Evolutionary conservation across 1,284 basidiomycete genomes (phyloP).

Genomic region (Cerioporus squamosus): DNA sequence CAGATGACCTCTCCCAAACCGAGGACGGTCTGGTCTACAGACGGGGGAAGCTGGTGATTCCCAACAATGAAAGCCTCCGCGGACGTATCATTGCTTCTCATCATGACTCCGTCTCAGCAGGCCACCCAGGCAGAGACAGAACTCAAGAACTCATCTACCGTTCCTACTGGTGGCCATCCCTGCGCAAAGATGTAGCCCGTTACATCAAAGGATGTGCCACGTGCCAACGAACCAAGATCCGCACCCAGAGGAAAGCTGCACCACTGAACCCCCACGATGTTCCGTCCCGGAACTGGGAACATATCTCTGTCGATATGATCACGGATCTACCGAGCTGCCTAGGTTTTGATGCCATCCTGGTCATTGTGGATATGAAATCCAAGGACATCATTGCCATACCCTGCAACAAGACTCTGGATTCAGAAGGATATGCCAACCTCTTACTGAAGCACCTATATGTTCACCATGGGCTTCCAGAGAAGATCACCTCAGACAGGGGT

Average conservation of each 20-base stretch:
- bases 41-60: constrained; percentile 9
- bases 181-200: constrained; percentile 30
- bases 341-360: constrained; percentile 29
- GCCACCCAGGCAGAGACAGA: constrained; percentile 5
- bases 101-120: constrained; percentile 5
- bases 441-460: constrained; percentile 24
- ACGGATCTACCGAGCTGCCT: constrained; percentile 37
- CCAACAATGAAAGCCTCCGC: background rate
- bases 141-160: constrained; percentile 6
- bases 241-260: background rate
- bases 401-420: constrained; percentile 6
- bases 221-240: constrained; percentile 43
- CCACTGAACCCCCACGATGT: constrained; percentile 14
- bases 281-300: background rate
- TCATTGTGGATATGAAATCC: constrained; percentile 17
- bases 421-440: constrained; percentile 1
- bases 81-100: constrained; percentile 8
- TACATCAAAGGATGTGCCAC: constrained; percentile 44
- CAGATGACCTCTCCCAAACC: background rate
- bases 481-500: constrained; percentile 42
- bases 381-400: constrained; percentile 7
- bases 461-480: constrained; percentile 33
- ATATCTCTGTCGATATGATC: constrained; percentile 42
- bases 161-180: constrained; percentile 41
- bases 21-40: constrained; percentile 14